phyloP scores from a whole-genome alignment of 257 asterid genomes.

The Jacaranda copaia region DNA sequence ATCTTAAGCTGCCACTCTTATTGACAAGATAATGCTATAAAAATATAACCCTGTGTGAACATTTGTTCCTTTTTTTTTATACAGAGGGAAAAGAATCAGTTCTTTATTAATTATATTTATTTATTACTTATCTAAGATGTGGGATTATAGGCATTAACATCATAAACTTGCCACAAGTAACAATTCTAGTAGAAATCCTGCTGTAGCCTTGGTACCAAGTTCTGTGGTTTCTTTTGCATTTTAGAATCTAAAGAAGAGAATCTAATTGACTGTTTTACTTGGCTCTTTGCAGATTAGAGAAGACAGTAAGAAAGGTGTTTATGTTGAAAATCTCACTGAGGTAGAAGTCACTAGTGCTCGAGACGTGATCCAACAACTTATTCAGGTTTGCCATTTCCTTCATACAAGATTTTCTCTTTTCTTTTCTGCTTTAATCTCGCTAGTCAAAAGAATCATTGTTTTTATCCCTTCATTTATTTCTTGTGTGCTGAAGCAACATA shows the following conservation, averaged over 20 bases:
- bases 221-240: slow-evolving; percentile 19
- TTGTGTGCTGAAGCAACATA: slow-evolving; percentile 14
- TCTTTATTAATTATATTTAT: not conserved
- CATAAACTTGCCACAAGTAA: not conserved
- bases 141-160: not conserved
- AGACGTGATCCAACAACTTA: slow-evolving; percentile 90
- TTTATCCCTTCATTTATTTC: slow-evolving; percentile 4
- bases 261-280: slow-evolving; percentile 23
- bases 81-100: slow-evolving; percentile 7
- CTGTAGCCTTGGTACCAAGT: slow-evolving; percentile 15
- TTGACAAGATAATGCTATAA: not conserved
- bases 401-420: not conserved
- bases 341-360: slow-evolving; percentile 93
- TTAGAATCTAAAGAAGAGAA: not conserved
- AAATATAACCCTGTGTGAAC: not conserved
- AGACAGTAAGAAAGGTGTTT: slow-evolving; percentile 89
- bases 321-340: slow-evolving; percentile 92
- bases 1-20: not conserved
- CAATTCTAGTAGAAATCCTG: slow-evolving; percentile 14
- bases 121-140: not conserved
- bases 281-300: slow-evolving; percentile 76
- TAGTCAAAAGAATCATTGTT: not conserved
- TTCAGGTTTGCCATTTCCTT: slow-evolving; percentile 66
- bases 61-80: not conserved
- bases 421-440: slow-evolving; percentile 12